Evolutionary conservation across 2,329 filamentous ascomycete genomes (phyloP), one percentile per base, ranked within the genome.

Genomic region (Epichloe typhina): DNA sequence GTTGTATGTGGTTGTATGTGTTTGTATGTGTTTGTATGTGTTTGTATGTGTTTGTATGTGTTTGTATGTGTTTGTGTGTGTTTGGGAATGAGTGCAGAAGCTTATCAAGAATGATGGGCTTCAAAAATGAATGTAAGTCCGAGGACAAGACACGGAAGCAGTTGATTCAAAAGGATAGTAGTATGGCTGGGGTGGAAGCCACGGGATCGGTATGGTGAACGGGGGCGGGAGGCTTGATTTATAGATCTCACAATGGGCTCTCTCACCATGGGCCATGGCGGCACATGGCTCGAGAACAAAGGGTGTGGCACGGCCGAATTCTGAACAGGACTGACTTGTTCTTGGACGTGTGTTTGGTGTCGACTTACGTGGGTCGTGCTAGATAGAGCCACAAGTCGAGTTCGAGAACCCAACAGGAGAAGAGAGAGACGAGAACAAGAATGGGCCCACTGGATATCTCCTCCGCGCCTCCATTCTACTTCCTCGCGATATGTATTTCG

Each of bases 121-220:
- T 61, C 62, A 57, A 53, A 59, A 62, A 64, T 7, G 62, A 64
- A 62, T 62, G 62, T 41, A 39, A 49, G 52, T 53, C 52, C 49
- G 33, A 42, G 42, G 49, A 51, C 45, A 6, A 48, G 35, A 49
- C 49, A 53, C 42, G 31, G 31, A 43, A 49, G 41, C 19, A 50
- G 44, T 39, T n/a, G 19, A 35, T 21, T 39, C 21, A 36, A 50
- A 50, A 50, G 8, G 46, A 43, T 40, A 31, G 49, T 42, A 12
- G 13, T 40, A 13, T 23, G 15, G 26, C 37, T 38, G 33, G 42
- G 11, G 26, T 38, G 17, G 6, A 48, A 12, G 1, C 13, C 17
- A 41, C 4, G 17, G 3, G 8, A 8, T 36, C 12, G 12, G 9
- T 0, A 3, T 6, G 11, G 35, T 21, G 2, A 7, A 2, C 11